Conservation (phyloP, 2,329 filamentous ascomycete species). For the Colletotrichum cordylinicola region DNA sequence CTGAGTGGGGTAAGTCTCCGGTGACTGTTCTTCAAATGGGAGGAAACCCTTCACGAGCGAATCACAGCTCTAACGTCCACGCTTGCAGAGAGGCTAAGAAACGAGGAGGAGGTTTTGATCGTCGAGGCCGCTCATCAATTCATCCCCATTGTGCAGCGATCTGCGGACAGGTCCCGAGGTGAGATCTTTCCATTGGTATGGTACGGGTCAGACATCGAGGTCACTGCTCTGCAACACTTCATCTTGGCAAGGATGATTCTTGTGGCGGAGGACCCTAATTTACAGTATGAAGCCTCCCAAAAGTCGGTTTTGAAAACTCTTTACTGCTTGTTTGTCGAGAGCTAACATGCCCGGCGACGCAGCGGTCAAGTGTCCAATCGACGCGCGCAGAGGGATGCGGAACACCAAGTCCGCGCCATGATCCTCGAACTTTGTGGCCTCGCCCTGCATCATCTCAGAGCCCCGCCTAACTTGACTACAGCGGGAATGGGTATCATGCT, state of each 20-base stretch:
- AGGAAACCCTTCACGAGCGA: background rate
- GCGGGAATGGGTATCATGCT: slow-evolving; percentile 44
- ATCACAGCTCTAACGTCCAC: too few relatives aligned
- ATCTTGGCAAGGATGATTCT: slow-evolving; percentile 45
- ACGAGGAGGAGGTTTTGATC: background rate
- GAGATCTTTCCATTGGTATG: slow-evolving; percentile 46
- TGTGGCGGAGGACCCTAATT: slow-evolving; percentile 42
- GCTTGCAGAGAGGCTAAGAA: background rate
- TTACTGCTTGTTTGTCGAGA: too few relatives aligned
- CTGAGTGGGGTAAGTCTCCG: slow-evolving; percentile 40
- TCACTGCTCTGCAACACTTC: slow-evolving; percentile 44
- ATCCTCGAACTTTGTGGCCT: slow-evolving; percentile 46
- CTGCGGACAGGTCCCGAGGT: slow-evolving; percentile 39
- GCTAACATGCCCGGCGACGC: background rate
- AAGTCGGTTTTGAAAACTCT: too few relatives aligned
- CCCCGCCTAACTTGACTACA: slow-evolving; percentile 43
- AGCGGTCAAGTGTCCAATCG: slow-evolving; percentile 27
- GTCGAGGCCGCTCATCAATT: background rate
- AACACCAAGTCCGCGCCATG: slow-evolving; percentile 42
- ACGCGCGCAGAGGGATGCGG: slow-evolving; percentile 36
- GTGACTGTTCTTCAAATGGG: slow-evolving; percentile 20
- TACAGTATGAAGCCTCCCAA: slow-evolving; percentile 31
- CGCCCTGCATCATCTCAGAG: slow-evolving; percentile 41
- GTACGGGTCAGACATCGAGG: slow-evolving; percentile 43
- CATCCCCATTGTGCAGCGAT: slow-evolving; percentile 36